These are phyloP conservation scores for Cryomyces minteri DNA, from an alignment of 495 filamentous ascomycete species.

Conservation along the genomic window DNA sequence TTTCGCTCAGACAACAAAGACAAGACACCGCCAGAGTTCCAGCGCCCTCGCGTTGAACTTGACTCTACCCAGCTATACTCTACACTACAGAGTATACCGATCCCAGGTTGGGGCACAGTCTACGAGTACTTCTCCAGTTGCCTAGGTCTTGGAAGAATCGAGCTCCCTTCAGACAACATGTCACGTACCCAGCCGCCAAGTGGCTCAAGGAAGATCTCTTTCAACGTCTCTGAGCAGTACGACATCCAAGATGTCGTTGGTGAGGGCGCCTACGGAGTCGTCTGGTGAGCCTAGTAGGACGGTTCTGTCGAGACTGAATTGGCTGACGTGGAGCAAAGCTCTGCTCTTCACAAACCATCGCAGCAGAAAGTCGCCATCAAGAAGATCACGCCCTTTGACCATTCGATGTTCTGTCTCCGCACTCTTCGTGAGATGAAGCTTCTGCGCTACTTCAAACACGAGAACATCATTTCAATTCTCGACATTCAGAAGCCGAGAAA, in stretches of 20 bases:
- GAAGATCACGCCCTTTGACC: conserved; percentile 98
- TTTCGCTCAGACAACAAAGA: too few relatives aligned
- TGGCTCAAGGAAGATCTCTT: conserved; percentile 87
- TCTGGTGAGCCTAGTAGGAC: conserved; percentile 50
- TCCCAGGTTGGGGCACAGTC: too few relatives aligned
- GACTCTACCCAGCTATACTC: too few relatives aligned
- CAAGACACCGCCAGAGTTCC: too few relatives aligned
- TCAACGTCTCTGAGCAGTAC: conserved; percentile 99
- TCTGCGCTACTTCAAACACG: conserved; percentile 97
- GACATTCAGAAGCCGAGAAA: conserved; percentile 96
- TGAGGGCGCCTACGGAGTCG: conserved; percentile 96
- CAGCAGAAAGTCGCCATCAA: conserved; percentile 99
- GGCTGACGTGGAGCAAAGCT: conserved; percentile 35
- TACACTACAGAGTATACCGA: too few relatives aligned
- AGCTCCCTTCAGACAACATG: conserved; percentile 5
- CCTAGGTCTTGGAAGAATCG: too few relatives aligned
- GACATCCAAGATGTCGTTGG: conserved; percentile 99
- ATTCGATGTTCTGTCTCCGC: conserved; percentile 97
- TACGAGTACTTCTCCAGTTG: too few relatives aligned
- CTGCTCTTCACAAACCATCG: conserved; percentile 94
- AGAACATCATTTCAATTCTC: conserved; percentile 98
- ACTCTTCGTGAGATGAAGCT: conserved; percentile 99
- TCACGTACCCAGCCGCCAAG: conserved; percentile 14
- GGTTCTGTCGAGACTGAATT: not conserved
- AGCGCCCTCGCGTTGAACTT: too few relatives aligned